phyloP scores from a whole-genome alignment of 2,329 filamentous ascomycete species.

The Colletotrichum musae region DNA sequence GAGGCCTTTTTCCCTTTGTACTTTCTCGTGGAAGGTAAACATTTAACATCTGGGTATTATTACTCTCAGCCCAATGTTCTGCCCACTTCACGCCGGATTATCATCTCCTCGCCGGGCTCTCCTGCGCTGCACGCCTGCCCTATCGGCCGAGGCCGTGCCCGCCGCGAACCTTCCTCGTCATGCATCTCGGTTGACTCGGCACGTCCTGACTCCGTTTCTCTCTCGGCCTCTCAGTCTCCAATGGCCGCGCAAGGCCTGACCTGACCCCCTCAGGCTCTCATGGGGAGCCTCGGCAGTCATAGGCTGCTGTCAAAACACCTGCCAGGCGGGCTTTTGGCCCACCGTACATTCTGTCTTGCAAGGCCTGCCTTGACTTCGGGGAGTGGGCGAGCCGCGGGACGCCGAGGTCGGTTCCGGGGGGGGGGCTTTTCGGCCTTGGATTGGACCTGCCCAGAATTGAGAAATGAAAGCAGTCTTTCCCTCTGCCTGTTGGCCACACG shows the following conservation, averaged over 20 bases:
- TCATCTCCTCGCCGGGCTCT: not conserved
- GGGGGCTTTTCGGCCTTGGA: no score
- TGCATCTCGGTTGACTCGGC: constrained; percentile 14
- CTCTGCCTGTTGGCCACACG: not conserved
- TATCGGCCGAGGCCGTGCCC: constrained; percentile 6
- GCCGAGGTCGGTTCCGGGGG: not conserved
- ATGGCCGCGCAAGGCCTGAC: no score
- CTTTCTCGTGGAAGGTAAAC: no score
- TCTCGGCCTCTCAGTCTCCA: no score
- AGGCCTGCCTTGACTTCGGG: constrained; percentile 18
- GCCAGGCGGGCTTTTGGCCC: not conserved
- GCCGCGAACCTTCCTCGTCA: constrained; percentile 3
- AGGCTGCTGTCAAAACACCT: constrained; percentile 18
- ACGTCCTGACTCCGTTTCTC: not conserved
- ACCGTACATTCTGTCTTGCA: constrained; percentile 12
- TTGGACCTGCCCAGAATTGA: not conserved
- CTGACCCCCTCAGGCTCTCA: not conserved
- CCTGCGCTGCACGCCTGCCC: constrained; percentile 3
- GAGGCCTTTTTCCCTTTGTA: no score
- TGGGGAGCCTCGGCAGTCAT: constrained; percentile 14
- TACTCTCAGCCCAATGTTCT: not conserved
- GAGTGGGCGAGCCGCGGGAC: constrained; percentile 5
- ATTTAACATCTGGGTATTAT: not conserved
- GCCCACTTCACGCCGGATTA: constrained; percentile 12
- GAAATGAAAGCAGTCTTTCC: no score